A percentile compares a stretch with the other conserved stretches of the same genome.
phyloP scores from a whole-genome alignment of 2,329 filamentous ascomycete genomes.

The Graphilbum fragrans region DNA sequence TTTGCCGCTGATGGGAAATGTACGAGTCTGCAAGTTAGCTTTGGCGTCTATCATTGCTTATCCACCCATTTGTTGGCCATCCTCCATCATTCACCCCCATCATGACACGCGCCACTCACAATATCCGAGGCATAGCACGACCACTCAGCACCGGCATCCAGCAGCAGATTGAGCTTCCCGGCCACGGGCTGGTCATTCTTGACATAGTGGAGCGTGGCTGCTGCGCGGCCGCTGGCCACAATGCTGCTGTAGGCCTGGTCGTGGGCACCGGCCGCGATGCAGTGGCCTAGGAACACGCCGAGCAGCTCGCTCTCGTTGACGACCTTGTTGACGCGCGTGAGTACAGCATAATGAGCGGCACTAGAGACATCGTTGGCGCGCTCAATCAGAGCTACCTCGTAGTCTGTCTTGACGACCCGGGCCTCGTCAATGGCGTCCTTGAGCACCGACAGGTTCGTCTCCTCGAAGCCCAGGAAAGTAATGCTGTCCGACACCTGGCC shows the following conservation, averaged over 20 bases:
- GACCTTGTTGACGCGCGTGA: constrained; percentile 49
- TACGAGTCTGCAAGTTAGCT: constrained; percentile 51
- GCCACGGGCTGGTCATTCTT: constrained; percentile 60
- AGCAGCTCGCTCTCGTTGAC: constrained; percentile 75
- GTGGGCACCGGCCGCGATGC: constrained; percentile 61
- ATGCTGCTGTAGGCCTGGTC: constrained; percentile 85
- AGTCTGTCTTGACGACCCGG: constrained; percentile 62
- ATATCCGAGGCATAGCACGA: constrained; percentile 60
- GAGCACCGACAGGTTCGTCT: constrained; percentile 44
- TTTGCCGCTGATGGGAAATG: constrained; percentile 67
- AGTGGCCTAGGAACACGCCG: constrained; percentile 65
- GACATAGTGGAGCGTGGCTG: constrained; percentile 79
- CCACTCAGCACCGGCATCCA: constrained; percentile 76
- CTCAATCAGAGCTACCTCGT: constrained; percentile 60
- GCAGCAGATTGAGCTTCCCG: constrained; percentile 64
- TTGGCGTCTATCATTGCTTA: neutral
- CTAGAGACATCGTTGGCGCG: constrained; percentile 60
- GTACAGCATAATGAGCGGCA: constrained; percentile 52
- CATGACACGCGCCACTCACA: too few relatives aligned
- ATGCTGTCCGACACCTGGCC: constrained; percentile 63
- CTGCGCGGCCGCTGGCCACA: constrained; percentile 66
- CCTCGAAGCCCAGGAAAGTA: constrained; percentile 58
- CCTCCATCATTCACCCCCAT: too few relatives aligned
- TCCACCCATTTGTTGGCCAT: too few relatives aligned
- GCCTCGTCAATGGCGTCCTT: constrained; percentile 56